Base-by-base conservation (phyloP, 106 monocot genomes). In the Vanilla planifolia region DNA sequence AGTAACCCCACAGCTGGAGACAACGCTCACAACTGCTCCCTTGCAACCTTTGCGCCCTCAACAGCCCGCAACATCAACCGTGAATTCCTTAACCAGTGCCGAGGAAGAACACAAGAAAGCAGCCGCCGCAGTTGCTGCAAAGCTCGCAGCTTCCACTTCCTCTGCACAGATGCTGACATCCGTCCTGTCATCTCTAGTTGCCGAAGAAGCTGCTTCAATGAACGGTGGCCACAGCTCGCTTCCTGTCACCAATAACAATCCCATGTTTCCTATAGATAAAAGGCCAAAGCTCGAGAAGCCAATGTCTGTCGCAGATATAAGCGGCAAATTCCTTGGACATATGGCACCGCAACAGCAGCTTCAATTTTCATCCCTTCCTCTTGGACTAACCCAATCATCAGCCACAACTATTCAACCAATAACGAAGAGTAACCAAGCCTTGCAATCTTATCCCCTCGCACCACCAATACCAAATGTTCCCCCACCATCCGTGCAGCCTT, bases 91-190 rank as follows among this genome's bases (percentile, higher is more conserved):
- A 11, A 77, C 62, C 48, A 76, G 60, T 5, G 75, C 55, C 16
- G 86, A 83, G 20, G 89, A 88, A 4, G 77, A 92, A 20, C 66
- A 79, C 44, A 98, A 92, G 63, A 98, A 88, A 71, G 79, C 92
- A 13, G 98, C 88, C 28, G 98, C 98, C 25, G 96, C 75, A 16
- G 76, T 98, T 13, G 96, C 90, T 0, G 96, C 83, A 28, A 98
- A 79, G 74, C 81, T 98, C 24, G 77, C 87, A 8, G 84, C 96
- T 9, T 80, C 76, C 16, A 77, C 96, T 48, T 87, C 96, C 16
- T 88, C 96, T 6, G 90, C 78, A 4, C 74, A 98, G 59, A 71
- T 98, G 73, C 82, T 98, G 6, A 72, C 78, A 43, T 92, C 98
- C 1, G 69, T 98, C 10, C 72, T 98, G 0, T 88, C 88, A 1